Percentiles rank a stretch among this genome's conserved stretches.
phyloP scores from a whole-genome alignment of 2,329 filamentous ascomycete species.

The Fusarium proliferatum region DNA sequence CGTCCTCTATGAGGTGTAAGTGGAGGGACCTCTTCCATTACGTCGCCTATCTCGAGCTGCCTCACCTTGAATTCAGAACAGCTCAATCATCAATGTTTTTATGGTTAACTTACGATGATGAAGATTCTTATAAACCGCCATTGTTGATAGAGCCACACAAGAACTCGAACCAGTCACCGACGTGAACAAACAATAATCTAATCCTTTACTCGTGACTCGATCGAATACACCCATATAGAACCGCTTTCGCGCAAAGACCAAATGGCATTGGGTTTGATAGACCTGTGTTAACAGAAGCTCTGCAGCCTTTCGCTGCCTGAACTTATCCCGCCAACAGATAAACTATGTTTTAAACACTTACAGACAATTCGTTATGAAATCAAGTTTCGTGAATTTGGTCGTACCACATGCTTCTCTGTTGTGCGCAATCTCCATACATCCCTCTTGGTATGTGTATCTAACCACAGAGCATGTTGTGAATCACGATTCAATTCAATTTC shows the following conservation, averaged over 20 bases:
- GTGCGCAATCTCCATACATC: slow-evolving; percentile 20
- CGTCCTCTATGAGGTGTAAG: neutral
- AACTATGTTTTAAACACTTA: slow-evolving; percentile 4
- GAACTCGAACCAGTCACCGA: neutral
- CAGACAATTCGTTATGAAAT: slow-evolving; percentile 5
- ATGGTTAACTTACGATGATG: neutral
- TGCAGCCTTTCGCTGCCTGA: slow-evolving; percentile 21
- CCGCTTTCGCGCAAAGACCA: neutral
- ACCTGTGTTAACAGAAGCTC: slow-evolving; percentile 22
- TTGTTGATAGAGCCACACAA: neutral
- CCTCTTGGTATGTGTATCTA: slow-evolving; percentile 11
- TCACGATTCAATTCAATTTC: slow-evolving; percentile 4
- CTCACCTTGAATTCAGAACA: neutral
- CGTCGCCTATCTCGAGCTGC: neutral
- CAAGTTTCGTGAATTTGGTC: slow-evolving; percentile 7
- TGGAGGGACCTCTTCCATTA: neutral
- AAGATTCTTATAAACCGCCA: neutral
- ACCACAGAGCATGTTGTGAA: slow-evolving; percentile 15
- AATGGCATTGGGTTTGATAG: neutral
- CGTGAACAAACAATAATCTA: neutral
- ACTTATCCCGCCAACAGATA: slow-evolving; percentile 16
- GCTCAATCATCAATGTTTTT: neutral
- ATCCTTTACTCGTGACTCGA: slow-evolving; percentile 17
- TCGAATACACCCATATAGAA: neutral
- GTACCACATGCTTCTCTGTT: slow-evolving; percentile 26